Evolutionary conservation across 805 yeast genomes (phyloP), one percentile per base, ranked within the genome.

Genomic region (Scheffersomyces lignosus): DNA sequence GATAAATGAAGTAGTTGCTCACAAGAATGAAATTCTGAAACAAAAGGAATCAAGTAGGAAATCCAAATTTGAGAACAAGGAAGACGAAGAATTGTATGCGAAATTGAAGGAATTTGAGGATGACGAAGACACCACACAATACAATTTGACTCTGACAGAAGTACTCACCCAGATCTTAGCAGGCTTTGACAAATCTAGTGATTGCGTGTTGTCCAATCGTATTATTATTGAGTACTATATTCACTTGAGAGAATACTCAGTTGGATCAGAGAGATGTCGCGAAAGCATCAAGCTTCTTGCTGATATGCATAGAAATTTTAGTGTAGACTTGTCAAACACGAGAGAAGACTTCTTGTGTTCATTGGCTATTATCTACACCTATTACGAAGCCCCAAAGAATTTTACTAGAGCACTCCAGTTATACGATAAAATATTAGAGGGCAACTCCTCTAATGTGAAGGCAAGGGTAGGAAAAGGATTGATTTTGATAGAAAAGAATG

Each of bases 371-470:
- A 73, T 84, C 1, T 87, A 89, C 53, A 86, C 95, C 0, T 83
- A 87, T 53, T 76, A 81, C 52, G 96, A 91, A 56, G 85, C 97
- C 0, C 99, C 98, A 8, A 88, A 88, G 58, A 86, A 91, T 60
- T 87, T 78, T 52, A 70, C 77, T 2, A 70, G 81, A 17, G 98
- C 99, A 0, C 54, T 83, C 18, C 78, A 77, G 33, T 58, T 89
- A 12, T 93, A 83, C 58, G 83, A 84, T 25, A 64, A 69, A 16
- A 78, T 89, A 3, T 65, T 87, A 17, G 45, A 43, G 13, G 51
- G 49, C 3, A 66, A 62, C 39, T 45, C 58, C 0, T 49, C 58
- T 4, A 78, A 81, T 48, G 61, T 73, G 4, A 72, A 71, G 31
- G 96, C 96, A 0, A 70, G 76, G 37, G 73, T 90, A 27, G 98